These are phyloP conservation scores for Sugiyamaella paludigena DNA, from an alignment of 1,139 yeast genomes.

Conservation along the genomic window DNA sequence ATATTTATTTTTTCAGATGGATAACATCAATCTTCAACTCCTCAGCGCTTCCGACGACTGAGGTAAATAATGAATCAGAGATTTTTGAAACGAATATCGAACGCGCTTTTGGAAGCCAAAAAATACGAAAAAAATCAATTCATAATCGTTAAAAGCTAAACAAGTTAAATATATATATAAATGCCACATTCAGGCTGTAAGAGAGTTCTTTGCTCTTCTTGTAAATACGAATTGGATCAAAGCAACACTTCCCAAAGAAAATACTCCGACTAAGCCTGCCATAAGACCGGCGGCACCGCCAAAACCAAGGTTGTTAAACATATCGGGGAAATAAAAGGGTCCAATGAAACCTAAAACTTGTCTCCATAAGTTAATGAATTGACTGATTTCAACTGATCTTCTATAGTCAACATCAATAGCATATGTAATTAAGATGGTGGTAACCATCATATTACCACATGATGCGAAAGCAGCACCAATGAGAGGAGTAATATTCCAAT, in stretches of 20 bases:
- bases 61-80: too few species aligned
- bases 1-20: not conserved
- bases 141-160: too few species aligned
- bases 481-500: constrained; percentile 34
- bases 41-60: not conserved
- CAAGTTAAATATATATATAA: too few species aligned
- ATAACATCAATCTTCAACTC: not conserved
- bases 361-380: constrained; percentile 11
- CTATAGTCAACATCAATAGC: constrained; percentile 21
- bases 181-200: not conserved
- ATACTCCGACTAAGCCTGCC: constrained; percentile 14
- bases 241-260: constrained; percentile 6
- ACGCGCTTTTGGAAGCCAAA: too few species aligned
- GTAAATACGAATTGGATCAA: not conserved
- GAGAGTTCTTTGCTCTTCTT: constrained; percentile 1
- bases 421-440: constrained; percentile 32
- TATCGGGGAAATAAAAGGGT: constrained; percentile 14
- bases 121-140: too few species aligned
- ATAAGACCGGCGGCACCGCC: constrained; percentile 15
- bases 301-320: constrained; percentile 14
- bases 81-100: too few species aligned
- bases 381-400: constrained; percentile 9
- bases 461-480: constrained; percentile 36
- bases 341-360: constrained; percentile 16
- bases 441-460: constrained; percentile 33